phyloP scores from a whole-genome alignment of 2,329 filamentous ascomycete species.

The Hortaea werneckii region DNA sequence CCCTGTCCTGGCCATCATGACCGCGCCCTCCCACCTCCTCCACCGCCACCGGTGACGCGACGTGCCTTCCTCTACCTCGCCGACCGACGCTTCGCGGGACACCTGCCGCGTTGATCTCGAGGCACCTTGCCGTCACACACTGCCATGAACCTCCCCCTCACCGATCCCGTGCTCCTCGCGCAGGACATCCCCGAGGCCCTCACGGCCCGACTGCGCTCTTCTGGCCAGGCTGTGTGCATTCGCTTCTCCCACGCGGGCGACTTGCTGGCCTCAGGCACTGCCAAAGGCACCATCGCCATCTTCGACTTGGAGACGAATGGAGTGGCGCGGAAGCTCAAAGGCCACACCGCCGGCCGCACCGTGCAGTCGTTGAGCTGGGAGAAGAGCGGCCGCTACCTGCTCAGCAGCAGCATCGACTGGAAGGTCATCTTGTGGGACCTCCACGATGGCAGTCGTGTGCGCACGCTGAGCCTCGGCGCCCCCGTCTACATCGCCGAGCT shows the following conservation, averaged over 20 bases:
- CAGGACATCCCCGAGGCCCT: conserved; percentile 86
- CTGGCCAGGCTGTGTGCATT: conserved; percentile 53
- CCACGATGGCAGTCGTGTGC: conserved; percentile 57
- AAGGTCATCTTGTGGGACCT: conserved; percentile 95
- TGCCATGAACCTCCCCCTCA: conserved; percentile 42
- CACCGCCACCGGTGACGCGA: too few species aligned
- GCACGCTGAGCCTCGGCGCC: conserved; percentile 82
- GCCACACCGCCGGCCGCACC: conserved; percentile 67
- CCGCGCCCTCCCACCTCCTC: too few species aligned
- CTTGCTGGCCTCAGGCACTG: conserved; percentile 81
- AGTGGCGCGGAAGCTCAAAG: conserved; percentile 84
- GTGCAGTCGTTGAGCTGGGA: conserved; percentile 97
- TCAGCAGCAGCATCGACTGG: conserved; percentile 92
- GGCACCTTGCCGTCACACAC: too few species aligned
- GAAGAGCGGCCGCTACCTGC: conserved; percentile 75
- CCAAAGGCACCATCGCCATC: conserved; percentile 85
- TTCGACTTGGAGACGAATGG: conserved; percentile 98
- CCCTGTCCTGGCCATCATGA: too few species aligned
- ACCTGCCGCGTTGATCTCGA: too few species aligned
- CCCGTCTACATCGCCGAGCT: conserved; percentile 94
- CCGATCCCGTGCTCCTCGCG: conserved; percentile 61
- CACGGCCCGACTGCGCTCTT: conserved; percentile 69
- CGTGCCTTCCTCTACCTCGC: too few species aligned
- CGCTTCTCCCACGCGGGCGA: conserved; percentile 94
- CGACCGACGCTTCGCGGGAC: too few species aligned